Percentiles rank a stretch among this genome's conserved stretches.
These are phyloP conservation scores for Scytalidium sp. DNA, from an alignment of 2,329 filamentous ascomycete genomes.

Conservation along the genomic window DNA sequence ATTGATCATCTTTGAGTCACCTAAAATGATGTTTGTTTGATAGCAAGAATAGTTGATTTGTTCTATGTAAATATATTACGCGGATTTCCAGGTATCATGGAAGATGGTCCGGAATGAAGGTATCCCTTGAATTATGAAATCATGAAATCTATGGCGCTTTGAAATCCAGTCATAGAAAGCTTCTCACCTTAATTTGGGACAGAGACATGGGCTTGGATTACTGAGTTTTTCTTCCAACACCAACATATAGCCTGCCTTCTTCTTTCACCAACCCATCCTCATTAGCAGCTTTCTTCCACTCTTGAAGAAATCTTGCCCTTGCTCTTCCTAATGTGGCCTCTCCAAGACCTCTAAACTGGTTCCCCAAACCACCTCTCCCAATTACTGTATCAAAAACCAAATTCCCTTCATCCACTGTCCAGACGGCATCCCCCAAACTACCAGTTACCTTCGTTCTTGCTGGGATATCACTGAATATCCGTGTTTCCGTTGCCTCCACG, in stretches of 20 bases:
- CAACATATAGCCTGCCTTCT: constrained; percentile 12
- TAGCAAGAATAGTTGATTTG: no score
- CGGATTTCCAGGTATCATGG: no score
- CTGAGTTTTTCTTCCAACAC: constrained; percentile 13
- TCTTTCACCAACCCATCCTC: constrained; percentile 10
- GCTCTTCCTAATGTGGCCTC: constrained; percentile 2
- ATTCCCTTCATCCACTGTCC: constrained; percentile 7
- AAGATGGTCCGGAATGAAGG: no score
- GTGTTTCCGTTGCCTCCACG: constrained; percentile 7
- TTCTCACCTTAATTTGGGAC: no score
- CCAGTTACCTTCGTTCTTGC: constrained; percentile 6
- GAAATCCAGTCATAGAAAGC: no score
- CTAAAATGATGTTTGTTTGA: no score
- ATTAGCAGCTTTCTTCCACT: constrained; percentile 9
- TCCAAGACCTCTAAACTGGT: constrained; percentile 4
- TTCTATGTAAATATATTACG: no score
- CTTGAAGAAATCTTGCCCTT: constrained; percentile 9
- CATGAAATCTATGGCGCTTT: no score
- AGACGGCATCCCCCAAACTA: background rate
- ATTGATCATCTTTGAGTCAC: no score
- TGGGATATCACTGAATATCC: constrained; percentile 4
- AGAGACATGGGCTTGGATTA: no score
- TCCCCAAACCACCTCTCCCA: background rate
- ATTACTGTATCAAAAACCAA: constrained; percentile 12
- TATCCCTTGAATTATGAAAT: no score